Evolutionary conservation across 495 filamentous ascomycete species (phyloP).

Genomic region (Podospora fimiseda): DNA sequence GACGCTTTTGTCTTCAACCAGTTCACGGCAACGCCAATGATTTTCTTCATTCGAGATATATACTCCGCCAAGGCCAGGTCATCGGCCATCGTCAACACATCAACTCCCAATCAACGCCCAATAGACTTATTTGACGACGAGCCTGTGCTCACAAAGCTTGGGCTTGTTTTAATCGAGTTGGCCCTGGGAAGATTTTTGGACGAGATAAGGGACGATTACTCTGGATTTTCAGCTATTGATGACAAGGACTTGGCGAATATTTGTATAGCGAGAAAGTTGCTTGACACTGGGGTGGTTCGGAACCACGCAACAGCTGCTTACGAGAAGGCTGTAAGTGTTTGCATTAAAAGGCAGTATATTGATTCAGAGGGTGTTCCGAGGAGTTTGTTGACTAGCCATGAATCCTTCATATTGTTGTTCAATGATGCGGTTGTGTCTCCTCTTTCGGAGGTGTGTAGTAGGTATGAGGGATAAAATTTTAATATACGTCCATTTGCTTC

Average conservation of each 20-base stretch:
- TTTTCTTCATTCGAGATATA: background rate
- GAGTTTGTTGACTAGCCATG: background rate
- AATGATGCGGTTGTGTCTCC: background rate
- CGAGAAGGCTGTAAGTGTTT: background rate
- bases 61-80: background rate
- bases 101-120: background rate
- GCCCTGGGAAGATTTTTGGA: background rate
- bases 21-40: background rate
- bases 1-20: background rate
- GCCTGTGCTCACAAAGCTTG: background rate
- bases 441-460: background rate
- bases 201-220: background rate
- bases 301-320: background rate
- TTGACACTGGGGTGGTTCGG: background rate
- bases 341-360: background rate
- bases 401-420: background rate
- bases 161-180: slow-evolving; percentile 1
- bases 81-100: background rate
- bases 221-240: no score
- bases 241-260: background rate
- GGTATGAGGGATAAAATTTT: no score
- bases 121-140: no score
- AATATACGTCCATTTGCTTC: no score
- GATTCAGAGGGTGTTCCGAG: background rate
- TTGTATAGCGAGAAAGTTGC: background rate